Evolutionary conservation across 2,329 filamentous ascomycete species (phyloP), one percentile per base, ranked within the genome.

Genomic region (Fusarium tanahbumbuense): DNA sequence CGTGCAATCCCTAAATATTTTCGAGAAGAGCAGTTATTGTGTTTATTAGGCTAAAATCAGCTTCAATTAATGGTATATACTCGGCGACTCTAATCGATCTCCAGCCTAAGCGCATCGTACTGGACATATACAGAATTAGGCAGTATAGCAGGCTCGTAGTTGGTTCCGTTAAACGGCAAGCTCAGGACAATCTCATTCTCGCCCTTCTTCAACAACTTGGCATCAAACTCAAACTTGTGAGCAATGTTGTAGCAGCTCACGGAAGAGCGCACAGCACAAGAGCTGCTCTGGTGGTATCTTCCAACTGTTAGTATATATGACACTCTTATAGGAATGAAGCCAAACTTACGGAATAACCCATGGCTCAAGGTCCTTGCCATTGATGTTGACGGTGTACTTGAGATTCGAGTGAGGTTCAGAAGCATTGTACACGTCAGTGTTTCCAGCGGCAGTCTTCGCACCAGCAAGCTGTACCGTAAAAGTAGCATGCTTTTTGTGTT

Each of bases 391-490:
- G 1, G 77, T 81, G 52, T 87, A 86, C 1, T 83, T 83, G 11
- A 91, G 73, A 67, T 90, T 86, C 5, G 81, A 79, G 65, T 84
- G 86, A 25, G 81, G 81, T 73, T 90, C 83, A 4, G 80, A 83
- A 4, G 84, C 79, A 67, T 88, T 88, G 69, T 79, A 88, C 74
- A 76, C 37, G 23, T 90, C 88, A 2, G 87, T 89, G 72, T 91
- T 91, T 2, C 88, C 88, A 42, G 86, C 85, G 83, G n/a, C 85
- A 86, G 78, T 77, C 78, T 91, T 91, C 3, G 85, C 88, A 4
- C 85, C 88, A 0, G 88, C 88, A 2, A 91, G 81, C 73, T 91
- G 88, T 2, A 91, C 83, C 0, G 88, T 91, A 27, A 91, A 84
- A 0, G 86, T 90, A 0, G 87, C 88, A 25, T 80, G 60, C 32